Conservation (phyloP, 768 basidiomycete species). For the Tulasnella sp. region DNA sequence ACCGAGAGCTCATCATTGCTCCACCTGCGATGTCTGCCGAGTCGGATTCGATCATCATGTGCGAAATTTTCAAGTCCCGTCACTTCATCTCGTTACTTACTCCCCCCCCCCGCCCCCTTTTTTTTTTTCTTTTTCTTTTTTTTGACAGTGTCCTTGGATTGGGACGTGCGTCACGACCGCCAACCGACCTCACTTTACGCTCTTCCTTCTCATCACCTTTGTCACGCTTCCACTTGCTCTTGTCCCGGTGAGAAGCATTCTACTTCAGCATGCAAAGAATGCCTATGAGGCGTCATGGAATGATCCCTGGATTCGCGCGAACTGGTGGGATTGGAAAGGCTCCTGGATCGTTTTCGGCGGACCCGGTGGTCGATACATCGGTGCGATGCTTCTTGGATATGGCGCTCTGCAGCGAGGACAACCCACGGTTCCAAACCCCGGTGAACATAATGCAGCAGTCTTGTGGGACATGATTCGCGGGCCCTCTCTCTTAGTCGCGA, state of each 20-base stretch:
- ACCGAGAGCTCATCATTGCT: conserved; percentile 7
- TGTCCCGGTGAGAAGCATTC: background rate
- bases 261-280: background rate
- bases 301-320: background rate
- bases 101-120: no score
- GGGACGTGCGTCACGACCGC: conserved; percentile 11
- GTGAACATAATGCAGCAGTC: background rate
- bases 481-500: background rate
- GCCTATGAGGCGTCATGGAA: background rate
- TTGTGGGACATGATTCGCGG: background rate
- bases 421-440: background rate
- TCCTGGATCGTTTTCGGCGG: background rate
- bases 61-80: background rate
- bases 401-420: background rate
- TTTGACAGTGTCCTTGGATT: background rate
- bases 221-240: background rate
- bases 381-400: background rate
- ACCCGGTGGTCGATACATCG: background rate
- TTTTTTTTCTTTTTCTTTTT: no score
- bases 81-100: background rate
- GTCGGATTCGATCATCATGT: conserved; percentile 11
- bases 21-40: background rate
- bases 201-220: background rate
- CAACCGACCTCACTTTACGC: background rate
- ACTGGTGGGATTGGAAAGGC: background rate